A percentile compares a stretch with the other conserved stretches of the same genome.
These are phyloP conservation scores for Elsinoe batatas DNA, from an alignment of 2,329 filamentous ascomycete genomes.

Conservation along the genomic window DNA sequence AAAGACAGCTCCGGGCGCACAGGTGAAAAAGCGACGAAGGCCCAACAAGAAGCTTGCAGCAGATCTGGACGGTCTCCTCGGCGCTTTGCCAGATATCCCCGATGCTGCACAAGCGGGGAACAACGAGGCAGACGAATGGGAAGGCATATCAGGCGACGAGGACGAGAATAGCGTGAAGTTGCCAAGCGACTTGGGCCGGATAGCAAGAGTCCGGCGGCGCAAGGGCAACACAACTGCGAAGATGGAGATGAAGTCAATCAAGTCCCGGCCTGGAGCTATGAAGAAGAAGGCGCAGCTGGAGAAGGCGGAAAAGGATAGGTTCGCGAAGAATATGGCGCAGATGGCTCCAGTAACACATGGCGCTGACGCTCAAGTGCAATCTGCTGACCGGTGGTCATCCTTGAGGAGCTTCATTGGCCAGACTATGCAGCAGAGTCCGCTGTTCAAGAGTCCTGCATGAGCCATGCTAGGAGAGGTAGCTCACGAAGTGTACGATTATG, in stretches of 20 bases:
- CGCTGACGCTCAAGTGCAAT: slow-evolving; percentile 18
- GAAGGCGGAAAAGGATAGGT: slow-evolving; percentile 69
- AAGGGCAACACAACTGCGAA: slow-evolving; percentile 44
- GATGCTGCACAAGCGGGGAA: slow-evolving; percentile 32
- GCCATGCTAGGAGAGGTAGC: background rate
- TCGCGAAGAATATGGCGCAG: slow-evolving; percentile 72
- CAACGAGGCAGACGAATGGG: slow-evolving; percentile 36
- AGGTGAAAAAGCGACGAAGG: slow-evolving; percentile 53
- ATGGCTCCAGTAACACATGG: slow-evolving; percentile 37
- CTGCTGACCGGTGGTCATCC: slow-evolving; percentile 64
- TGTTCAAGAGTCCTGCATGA: slow-evolving; percentile 41
- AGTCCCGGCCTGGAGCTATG: slow-evolving; percentile 65
- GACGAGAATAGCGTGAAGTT: slow-evolving; percentile 14
- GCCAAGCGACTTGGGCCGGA: background rate
- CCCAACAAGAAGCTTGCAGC: slow-evolving; percentile 70
- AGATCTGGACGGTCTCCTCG: slow-evolving; percentile 64
- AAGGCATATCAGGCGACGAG: slow-evolving; percentile 23
- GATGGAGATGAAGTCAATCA: slow-evolving; percentile 64
- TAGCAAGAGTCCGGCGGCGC: slow-evolving; percentile 16
- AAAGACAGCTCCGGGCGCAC: slow-evolving; percentile 41
- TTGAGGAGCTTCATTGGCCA: slow-evolving; percentile 73
- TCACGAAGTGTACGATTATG: background rate
- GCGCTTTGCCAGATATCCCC: slow-evolving; percentile 60
- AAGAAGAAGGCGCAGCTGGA: slow-evolving; percentile 77
- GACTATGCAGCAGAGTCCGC: slow-evolving; percentile 81